Base-by-base conservation (phyloP, 306 rosid species). In the Styphnolobium japonicum region DNA sequence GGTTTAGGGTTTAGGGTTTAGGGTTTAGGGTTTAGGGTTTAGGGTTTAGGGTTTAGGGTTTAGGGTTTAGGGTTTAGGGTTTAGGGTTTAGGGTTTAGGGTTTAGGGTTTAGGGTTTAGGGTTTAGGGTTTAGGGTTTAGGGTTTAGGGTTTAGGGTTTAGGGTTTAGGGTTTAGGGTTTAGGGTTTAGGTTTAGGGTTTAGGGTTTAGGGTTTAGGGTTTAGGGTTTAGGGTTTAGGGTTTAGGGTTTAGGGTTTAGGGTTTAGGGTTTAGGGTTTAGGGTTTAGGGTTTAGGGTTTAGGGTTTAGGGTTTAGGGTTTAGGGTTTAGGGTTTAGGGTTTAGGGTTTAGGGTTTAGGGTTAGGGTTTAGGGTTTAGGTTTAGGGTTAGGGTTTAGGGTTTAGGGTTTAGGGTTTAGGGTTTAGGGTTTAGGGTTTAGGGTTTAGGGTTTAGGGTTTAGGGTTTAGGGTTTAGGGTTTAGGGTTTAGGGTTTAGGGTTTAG, bases 71-170 rank as follows among this genome's bases (percentile, higher is more conserved):
- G 46, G 63, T 71, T 49, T 71, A 48, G 45, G 45, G 63, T 71
- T 71, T 71, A 71, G 46, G 62, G 63, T 71, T 71, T 71, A 71
- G 27, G 63, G 46, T 71, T 49, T 46, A 29, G 45, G 63, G 63
- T 71, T 71, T 71, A 27, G 27, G 76, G 63, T 71, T 71, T 71
- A 71, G 63, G 63, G 46, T 71, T 71, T 71, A 45, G 58, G 45
- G 63, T 49, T 71, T 71, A 45, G 63, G 63, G 27, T 71, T 71
- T 71, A 71, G 63, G 63, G 63, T 71, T 49, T 71, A 71, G 57
- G 63, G 63, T 49, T 71, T 19, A 29, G 63, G 63, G 12, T 71
- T 48, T 19, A n/a, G 45, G 43, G 27, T 71, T 48, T 19, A 46
- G 45, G 43, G 27, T 71, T 46, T 19, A 25, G 63, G 63, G 19